These are phyloP conservation scores for Pythium phragmitis DNA, from an alignment of 352 stramenopile species.

Conservation along the genomic window DNA sequence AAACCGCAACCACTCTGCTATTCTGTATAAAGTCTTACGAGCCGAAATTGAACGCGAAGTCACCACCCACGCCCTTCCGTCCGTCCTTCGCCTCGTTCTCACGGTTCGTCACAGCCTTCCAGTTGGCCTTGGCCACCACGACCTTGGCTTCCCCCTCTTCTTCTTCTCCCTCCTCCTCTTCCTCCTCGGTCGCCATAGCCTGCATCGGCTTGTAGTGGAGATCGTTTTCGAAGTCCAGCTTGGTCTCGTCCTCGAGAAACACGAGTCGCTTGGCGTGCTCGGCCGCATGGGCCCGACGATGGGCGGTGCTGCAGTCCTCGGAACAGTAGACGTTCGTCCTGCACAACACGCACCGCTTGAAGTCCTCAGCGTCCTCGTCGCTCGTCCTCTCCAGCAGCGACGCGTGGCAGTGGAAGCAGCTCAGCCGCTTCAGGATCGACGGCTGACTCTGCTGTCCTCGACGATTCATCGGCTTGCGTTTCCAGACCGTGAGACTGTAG, in stretches of 20 bases:
- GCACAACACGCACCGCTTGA: conserved; percentile 69
- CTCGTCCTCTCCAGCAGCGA: conserved; percentile 25
- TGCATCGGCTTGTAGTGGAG: conserved; percentile 56
- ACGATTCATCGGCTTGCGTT: conserved; percentile 30
- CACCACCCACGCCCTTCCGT: neutral
- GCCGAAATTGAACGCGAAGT: conserved; percentile 28
- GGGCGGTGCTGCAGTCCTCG: conserved; percentile 37
- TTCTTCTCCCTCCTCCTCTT: conserved; percentile 31
- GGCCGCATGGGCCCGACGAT: conserved; percentile 43
- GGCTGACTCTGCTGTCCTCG: conserved; percentile 17
- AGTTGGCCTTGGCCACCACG: conserved; percentile 25
- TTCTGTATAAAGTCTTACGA: neutral
- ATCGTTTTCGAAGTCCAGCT: conserved; percentile 64
- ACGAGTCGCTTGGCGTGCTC: conserved; percentile 72
- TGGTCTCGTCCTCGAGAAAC: conserved; percentile 56
- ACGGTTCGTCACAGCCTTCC: conserved; percentile 18
- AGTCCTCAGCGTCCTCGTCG: conserved; percentile 36
- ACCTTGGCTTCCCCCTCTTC: conserved; percentile 24
- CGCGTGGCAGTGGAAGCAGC: conserved; percentile 57
- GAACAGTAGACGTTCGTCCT: conserved; percentile 85
- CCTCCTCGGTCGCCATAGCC: conserved; percentile 30
- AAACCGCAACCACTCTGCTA: no score
- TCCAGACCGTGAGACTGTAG: conserved; percentile 73
- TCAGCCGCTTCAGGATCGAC: conserved; percentile 29
- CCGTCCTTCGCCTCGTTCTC: neutral